Conservation (phyloP, 306 rosid genomes). For the Begonia loranthoides region DNA sequence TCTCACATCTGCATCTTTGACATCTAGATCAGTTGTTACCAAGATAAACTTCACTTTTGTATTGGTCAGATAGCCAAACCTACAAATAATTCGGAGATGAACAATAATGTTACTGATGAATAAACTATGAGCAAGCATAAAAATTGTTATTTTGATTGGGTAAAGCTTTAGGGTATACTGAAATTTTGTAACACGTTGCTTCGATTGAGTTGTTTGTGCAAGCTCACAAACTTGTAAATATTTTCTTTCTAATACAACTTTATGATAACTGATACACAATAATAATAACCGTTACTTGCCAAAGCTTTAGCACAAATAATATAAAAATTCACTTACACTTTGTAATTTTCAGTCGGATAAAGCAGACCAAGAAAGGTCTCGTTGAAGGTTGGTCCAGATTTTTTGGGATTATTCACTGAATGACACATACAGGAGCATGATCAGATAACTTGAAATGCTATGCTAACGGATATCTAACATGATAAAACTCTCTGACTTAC, state of each 20-base stretch:
- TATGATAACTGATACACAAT: no score
- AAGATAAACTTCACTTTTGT: constrained; percentile 91
- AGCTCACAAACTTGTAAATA: no score
- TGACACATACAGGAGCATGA: constrained; percentile 5
- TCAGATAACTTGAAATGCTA: background rate
- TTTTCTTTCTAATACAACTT: no score
- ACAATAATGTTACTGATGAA: background rate
- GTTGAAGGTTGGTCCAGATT: constrained; percentile 65
- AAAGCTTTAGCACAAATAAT: background rate
- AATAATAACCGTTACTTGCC: no score
- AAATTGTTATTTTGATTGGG: no score
- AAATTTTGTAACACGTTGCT: no score
- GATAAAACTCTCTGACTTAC: no score
- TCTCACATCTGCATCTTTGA: constrained; percentile 76
- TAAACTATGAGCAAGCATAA: no score
- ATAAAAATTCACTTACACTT: constrained; percentile 57
- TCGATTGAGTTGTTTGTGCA: no score
- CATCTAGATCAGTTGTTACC: constrained; percentile 90
- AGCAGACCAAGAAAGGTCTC: constrained; percentile 91
- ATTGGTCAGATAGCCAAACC: constrained; percentile 88
- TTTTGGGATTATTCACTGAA: constrained; percentile 89
- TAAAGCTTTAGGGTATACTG: no score
- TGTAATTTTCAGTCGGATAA: constrained; percentile 85
- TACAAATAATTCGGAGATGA: constrained; percentile 19
- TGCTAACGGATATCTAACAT: background rate